Evolutionary conservation across 345 rosid species (phyloP), one percentile per base, ranked within the genome.

Genomic region (Turnera subulata): DNA sequence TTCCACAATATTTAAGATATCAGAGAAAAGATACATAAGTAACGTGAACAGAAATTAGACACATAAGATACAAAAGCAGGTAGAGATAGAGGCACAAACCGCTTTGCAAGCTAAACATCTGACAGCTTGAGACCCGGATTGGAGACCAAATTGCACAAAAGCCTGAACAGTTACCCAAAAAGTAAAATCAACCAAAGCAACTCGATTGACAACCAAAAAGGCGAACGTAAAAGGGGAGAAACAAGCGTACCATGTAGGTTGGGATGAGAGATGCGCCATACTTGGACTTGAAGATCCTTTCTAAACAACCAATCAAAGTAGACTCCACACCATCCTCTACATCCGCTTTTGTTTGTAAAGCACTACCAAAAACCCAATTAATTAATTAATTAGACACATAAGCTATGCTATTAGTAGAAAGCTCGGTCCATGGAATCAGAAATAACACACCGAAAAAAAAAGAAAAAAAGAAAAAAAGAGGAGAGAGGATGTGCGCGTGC

Each of bases 201-300:
- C 3, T 13, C 26, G 13, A 43, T 5, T 6, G 2, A 17, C 2
- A 54, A 17, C 0, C 26, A 7, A 20, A 11, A 10, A 32, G 6
- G 22, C 4, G 16, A 38, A 11, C 17, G 12, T 26, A 6, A 44
- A 32, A 43, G 21, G 15, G n/a, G 29, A 37, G 9, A 26, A 5
- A 29, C n/a, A 47, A 38, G 32, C 58, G 53, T 75, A 89, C 96
- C 98, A 86, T 74, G 53, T 77, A 83, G 8, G 79, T 84, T 26
- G 95, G 93, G 53, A 92, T 84, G 23, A 86, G 69, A 38, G 88
- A 84, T 35, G 88, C 86, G 1, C 96, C 96, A 65, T 82, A 82
- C 61, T 77, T 86, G 11, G 91, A 82, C 67, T 75, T 76, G 46
- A 89, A 86, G 14, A 89, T 64, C 58, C 80, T 82, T 60, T 83